Conservation (phyloP, 1,139 yeast species). For the Hyphopichia fennica region DNA sequence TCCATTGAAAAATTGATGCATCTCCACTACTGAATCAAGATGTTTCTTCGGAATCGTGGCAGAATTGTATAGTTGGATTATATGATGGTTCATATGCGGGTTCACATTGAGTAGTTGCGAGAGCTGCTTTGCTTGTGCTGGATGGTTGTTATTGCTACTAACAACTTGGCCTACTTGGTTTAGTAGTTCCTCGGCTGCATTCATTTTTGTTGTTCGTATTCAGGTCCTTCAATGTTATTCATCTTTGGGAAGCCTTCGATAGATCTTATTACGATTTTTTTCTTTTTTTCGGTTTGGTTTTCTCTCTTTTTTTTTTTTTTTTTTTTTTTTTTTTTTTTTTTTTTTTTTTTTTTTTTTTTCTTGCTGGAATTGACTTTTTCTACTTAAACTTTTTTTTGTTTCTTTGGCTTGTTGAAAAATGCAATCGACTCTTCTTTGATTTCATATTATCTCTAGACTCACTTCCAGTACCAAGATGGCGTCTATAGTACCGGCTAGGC, state of each 20-base stretch:
- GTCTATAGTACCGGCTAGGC: background rate
- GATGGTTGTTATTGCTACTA: background rate
- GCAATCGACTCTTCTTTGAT: too few species aligned
- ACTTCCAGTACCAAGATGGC: background rate
- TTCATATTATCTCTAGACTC: too few species aligned
- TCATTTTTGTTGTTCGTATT: too few species aligned
- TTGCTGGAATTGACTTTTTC: background rate
- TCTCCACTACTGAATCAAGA: conserved; percentile 27
- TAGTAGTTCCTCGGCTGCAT: background rate
- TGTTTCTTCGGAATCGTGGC: conserved; percentile 7
- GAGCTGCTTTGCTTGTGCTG: background rate
- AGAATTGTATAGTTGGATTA: conserved; percentile 10
- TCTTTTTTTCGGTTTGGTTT: background rate
- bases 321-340: background rate
- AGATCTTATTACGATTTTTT: too few species aligned
- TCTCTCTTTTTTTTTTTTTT: background rate
- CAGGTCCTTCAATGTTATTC: too few species aligned
- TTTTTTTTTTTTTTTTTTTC: background rate
- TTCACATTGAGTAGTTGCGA: background rate
- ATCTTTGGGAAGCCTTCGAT: too few species aligned
- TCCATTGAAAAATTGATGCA: conserved; percentile 30
- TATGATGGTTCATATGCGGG: conserved; percentile 9
- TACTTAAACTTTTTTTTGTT: too few species aligned
- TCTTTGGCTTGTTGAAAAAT: too few species aligned
- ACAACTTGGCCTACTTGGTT: background rate